A percentile compares a stretch with the other conserved stretches of the same genome.
phyloP scores from a whole-genome alignment of 495 filamentous ascomycete genomes.

The Penicillium malachiteum region DNA sequence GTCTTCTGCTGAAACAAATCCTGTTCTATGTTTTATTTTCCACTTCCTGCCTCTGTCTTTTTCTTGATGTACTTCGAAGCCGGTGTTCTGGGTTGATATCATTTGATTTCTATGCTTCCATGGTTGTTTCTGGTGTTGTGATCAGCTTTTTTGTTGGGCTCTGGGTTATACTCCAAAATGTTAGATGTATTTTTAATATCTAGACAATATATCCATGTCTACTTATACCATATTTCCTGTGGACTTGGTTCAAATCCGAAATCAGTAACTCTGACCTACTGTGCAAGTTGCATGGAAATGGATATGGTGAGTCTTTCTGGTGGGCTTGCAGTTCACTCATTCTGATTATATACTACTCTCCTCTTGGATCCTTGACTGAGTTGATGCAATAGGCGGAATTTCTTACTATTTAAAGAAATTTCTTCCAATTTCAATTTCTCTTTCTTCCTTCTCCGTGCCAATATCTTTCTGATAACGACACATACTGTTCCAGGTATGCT shows the following conservation, averaged over 20 bases:
- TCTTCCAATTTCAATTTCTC: background rate
- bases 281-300: background rate
- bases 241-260: too few relatives aligned
- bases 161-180: constrained; percentile 24
- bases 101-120: constrained; percentile 22
- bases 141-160: constrained; percentile 8
- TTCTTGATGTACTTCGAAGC: constrained; percentile 18
- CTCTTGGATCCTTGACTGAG: background rate
- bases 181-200: constrained; percentile 28
- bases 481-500: background rate
- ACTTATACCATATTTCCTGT: constrained; percentile 3
- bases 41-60: constrained; percentile 4
- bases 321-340: background rate
- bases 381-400: background rate
- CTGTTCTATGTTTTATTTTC: constrained; percentile 3
- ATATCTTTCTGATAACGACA: background rate
- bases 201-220: constrained; percentile 24
- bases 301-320: background rate
- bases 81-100: constrained; percentile 25
- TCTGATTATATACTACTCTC: background rate
- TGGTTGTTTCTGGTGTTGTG: constrained; percentile 30
- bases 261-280: too few relatives aligned
- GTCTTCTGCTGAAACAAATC: constrained; percentile 34
- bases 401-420: background rate
- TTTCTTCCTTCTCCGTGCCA: background rate